These are phyloP conservation scores for Haplographium delicatum DNA, from an alignment of 495 filamentous ascomycete genomes.

Conservation along the genomic window DNA sequence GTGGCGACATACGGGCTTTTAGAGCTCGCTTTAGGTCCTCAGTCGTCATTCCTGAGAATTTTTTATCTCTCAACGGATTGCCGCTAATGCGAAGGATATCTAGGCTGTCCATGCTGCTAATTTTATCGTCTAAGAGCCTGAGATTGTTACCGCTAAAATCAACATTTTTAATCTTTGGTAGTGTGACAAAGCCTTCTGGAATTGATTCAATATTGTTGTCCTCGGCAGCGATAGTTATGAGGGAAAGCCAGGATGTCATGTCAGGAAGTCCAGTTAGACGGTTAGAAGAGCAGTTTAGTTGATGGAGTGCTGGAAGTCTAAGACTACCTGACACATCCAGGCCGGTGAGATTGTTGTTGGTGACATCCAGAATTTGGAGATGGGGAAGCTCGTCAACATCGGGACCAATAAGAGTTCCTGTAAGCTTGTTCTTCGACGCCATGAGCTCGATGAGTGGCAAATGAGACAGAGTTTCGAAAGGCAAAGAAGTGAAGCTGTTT, in stretches of 20 bases:
- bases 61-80: conserved; percentile 84
- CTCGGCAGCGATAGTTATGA: conserved; percentile 68
- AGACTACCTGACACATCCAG: conserved; percentile 46
- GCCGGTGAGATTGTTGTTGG: conserved; percentile 63
- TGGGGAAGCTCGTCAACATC: conserved; percentile 50
- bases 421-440: conserved; percentile 74
- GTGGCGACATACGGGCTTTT: conserved; percentile 60
- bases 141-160: conserved; percentile 85
- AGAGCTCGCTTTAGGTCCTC: conserved; percentile 79
- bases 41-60: conserved; percentile 70
- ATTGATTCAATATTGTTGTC: conserved; percentile 72
- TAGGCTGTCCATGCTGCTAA: conserved; percentile 76
- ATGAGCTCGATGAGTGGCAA: conserved; percentile 70
- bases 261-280: conserved; percentile 66
- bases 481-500: conserved; percentile 66
- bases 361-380: conserved; percentile 70
- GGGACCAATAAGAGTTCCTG: conserved; percentile 62
- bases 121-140: conserved; percentile 62
- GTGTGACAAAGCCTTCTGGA: conserved; percentile 64
- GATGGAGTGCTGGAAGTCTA: conserved; percentile 65
- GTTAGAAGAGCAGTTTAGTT: conserved; percentile 70
- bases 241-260: conserved; percentile 62
- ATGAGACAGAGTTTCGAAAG: conserved; percentile 58
- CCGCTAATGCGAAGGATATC: conserved; percentile 68
- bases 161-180: conserved; percentile 62